Conservation (phyloP, 2,329 filamentous ascomycete genomes). For the Colletotrichum lini region DNA sequence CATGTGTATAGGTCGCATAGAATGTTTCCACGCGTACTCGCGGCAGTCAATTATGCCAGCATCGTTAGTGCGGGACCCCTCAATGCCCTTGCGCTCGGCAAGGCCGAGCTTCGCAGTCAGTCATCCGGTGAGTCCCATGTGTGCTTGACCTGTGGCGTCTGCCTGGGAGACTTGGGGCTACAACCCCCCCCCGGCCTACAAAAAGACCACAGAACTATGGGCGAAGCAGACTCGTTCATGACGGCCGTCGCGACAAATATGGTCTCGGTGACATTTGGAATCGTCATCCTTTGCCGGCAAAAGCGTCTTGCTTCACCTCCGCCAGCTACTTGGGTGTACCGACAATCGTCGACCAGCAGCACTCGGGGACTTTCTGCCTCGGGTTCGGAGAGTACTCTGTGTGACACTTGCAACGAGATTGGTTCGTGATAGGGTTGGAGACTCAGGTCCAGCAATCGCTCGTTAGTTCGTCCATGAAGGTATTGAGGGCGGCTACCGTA, state of each 20-base stretch:
- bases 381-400: background rate
- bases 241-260: background rate
- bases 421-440: background rate
- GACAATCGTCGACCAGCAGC: background rate
- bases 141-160: constrained; percentile 14
- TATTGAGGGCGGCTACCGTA: background rate
- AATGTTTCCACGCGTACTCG: background rate
- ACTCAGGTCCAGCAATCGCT: background rate
- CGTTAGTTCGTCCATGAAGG: background rate
- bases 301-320: background rate
- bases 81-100: background rate
- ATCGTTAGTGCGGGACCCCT: too few relatives aligned
- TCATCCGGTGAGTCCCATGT: background rate
- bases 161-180: constrained; percentile 11
- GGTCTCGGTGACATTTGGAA: background rate
- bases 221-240: constrained; percentile 7
- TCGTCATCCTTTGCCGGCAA: background rate
- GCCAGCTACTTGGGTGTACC: background rate
- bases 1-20: background rate
- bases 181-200: background rate
- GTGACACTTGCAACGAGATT: background rate
- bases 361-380: constrained; percentile 2
- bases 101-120: background rate
- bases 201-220: background rate
- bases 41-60: background rate